phyloP scores from a whole-genome alignment of 805 yeast genomes.

The Naumovozyma baii region DNA sequence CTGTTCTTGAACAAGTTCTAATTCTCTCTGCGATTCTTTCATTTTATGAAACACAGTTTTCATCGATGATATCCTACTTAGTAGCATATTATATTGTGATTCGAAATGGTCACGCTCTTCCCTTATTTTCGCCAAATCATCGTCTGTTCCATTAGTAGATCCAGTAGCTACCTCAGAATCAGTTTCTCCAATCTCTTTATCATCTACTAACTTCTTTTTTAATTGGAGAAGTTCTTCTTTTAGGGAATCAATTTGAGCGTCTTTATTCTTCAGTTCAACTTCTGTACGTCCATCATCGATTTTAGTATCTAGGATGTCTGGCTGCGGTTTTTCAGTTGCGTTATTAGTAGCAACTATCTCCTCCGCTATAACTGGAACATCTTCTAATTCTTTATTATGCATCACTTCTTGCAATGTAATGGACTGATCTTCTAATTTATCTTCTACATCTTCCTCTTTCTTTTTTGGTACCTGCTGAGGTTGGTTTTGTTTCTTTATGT shows the following conservation, averaged over 20 bases:
- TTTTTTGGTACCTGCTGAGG: constrained; percentile 5
- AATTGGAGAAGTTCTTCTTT: constrained; percentile 3
- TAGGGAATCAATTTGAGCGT: constrained; percentile 1
- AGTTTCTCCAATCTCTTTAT: constrained; percentile 1
- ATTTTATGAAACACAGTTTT: constrained; percentile 61
- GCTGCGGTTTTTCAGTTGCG: neutral
- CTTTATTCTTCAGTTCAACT: constrained; percentile 5
- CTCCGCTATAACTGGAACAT: neutral
- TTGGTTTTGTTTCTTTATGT: neutral
- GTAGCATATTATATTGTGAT: constrained; percentile 49
- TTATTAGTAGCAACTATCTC: neutral
- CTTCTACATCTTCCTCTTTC: constrained; percentile 1
- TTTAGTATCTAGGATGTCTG: neutral
- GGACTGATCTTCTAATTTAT: neutral
- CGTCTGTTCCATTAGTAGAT: constrained; percentile 1
- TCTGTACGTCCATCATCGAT: too few relatives aligned
- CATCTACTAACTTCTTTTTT: constrained; percentile 4
- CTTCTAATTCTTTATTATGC: constrained; percentile 1
- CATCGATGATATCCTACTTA: constrained; percentile 62
- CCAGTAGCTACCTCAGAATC: constrained; percentile 1
- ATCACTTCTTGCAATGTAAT: neutral
- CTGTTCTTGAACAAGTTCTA: constrained; percentile 46
- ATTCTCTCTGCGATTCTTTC: constrained; percentile 58
- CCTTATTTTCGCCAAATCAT: constrained; percentile 30
- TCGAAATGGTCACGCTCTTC: constrained; percentile 50